Conservation (phyloP, 1,139 yeast species). For the Suhomyces anneliseae region DNA sequence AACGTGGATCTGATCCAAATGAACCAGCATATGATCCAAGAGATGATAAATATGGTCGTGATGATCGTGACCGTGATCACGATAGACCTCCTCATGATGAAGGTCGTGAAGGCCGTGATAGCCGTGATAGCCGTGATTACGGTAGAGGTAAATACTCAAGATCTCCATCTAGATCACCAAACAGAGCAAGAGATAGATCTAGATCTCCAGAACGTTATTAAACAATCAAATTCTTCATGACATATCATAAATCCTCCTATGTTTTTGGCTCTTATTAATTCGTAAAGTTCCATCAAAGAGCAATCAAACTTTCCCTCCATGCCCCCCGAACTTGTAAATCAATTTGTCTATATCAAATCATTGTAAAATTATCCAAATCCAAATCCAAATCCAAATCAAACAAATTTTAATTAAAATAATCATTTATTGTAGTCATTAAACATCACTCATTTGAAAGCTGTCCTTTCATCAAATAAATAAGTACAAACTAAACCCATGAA, state of each 20-base stretch:
- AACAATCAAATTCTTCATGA: conserved; percentile 25
- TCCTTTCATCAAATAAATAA: not conserved
- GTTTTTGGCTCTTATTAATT: too few relatives aligned
- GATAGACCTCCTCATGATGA: conserved; percentile 13
- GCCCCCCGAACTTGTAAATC: not conserved
- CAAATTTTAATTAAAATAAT: not conserved
- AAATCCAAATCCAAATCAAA: not conserved
- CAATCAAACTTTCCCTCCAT: not conserved
- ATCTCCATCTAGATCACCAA: conserved; percentile 45
- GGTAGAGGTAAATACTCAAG: conserved; percentile 36
- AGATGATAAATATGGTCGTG: conserved; percentile 15
- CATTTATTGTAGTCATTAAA: not conserved
- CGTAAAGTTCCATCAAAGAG: not conserved
- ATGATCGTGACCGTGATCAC: conserved; percentile 16
- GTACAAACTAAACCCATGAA: not conserved
- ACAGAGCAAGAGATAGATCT: conserved; percentile 34
- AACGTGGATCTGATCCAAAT: conserved; percentile 12
- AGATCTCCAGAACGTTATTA: conserved; percentile 41
- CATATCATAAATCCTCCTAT: conserved; percentile 3
- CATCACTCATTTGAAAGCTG: not conserved
- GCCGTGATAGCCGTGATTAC: conserved; percentile 15
- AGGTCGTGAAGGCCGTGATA: conserved; percentile 12
- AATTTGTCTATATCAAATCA: conserved; percentile 1
- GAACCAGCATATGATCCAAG: conserved; percentile 24
- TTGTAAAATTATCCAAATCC: not conserved